phyloP scores from a whole-genome alignment of 345 rosid genomes.

The Eucalyptus tenuipes region DNA sequence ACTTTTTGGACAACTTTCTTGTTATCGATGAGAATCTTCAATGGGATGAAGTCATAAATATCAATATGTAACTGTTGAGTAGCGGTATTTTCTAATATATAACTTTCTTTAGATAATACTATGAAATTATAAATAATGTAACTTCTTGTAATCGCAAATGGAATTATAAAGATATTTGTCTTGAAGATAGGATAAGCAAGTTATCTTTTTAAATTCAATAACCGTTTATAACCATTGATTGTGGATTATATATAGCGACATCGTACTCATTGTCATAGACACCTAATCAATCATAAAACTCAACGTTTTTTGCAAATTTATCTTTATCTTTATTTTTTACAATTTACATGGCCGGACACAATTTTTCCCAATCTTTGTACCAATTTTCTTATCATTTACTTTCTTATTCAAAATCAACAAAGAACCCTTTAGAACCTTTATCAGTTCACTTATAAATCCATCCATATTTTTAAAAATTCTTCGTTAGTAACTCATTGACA shows the following conservation, averaged over 20 bases:
- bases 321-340: background rate
- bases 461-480: background rate
- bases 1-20: background rate
- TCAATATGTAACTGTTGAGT: accelerated
- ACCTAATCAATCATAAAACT: background rate
- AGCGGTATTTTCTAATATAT: accelerated
- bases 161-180: background rate
- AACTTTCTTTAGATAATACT: background rate
- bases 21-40: accelerated
- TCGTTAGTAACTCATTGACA: background rate
- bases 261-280: background rate
- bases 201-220: background rate
- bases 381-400: background rate
- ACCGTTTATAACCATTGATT: accelerated
- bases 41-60: accelerated
- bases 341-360: accelerated
- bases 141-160: background rate
- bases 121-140: background rate
- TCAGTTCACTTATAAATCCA: accelerated
- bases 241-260: background rate
- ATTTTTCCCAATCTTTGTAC: accelerated
- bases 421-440: background rate
- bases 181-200: background rate
- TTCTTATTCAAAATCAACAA: background rate
- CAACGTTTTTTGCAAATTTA: background rate